Conservation (phyloP, 257 asterid genomes). For the Handroanthus guayacan region DNA sequence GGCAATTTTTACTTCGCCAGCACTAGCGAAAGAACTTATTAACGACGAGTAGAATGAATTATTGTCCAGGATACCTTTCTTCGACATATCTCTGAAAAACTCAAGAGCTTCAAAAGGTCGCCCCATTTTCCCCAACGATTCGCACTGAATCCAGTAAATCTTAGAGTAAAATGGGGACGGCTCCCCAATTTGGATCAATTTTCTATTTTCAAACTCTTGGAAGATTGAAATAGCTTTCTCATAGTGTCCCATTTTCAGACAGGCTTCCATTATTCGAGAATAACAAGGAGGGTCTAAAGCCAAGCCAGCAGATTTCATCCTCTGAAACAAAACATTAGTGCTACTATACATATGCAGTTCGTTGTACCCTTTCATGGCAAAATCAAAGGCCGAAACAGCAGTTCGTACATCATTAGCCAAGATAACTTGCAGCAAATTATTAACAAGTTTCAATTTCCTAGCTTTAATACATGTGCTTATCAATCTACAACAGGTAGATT, state of each 20-base stretch:
- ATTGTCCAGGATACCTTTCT: slow-evolving; percentile 52
- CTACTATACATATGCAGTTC: slow-evolving; percentile 87
- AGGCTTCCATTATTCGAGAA: slow-evolving; percentile 73
- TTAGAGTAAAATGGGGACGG: slow-evolving; percentile 30
- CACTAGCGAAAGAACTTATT: slow-evolving; percentile 61
- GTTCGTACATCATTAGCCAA: slow-evolving; percentile 43
- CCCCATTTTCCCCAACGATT: slow-evolving; percentile 67
- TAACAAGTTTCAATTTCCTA: slow-evolving; percentile 71
- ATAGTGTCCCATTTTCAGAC: slow-evolving; percentile 47
- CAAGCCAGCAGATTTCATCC: slow-evolving; percentile 59
- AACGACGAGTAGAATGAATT: slow-evolving; percentile 70
- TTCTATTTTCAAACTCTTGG: slow-evolving; percentile 50
- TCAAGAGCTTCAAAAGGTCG: slow-evolving; percentile 68
- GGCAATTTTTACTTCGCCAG: slow-evolving; percentile 58
- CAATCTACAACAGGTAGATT: slow-evolving; percentile 57
- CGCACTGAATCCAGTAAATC: slow-evolving; percentile 65
- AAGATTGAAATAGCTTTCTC: slow-evolving; percentile 56
- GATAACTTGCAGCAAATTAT: slow-evolving; percentile 58
- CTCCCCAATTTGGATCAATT: slow-evolving; percentile 15
- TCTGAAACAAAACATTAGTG: slow-evolving; percentile 46
- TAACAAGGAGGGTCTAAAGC: slow-evolving; percentile 58
- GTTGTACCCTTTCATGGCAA: slow-evolving; percentile 86
- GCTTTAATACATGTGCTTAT: slow-evolving; percentile 65
- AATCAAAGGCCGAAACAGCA: slow-evolving; percentile 68
- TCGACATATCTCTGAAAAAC: slow-evolving; percentile 64